Evolutionary conservation across 1,284 basidiomycete genomes (phyloP).

Genomic region (Sporisorium iseilematis-ciliati): DNA sequence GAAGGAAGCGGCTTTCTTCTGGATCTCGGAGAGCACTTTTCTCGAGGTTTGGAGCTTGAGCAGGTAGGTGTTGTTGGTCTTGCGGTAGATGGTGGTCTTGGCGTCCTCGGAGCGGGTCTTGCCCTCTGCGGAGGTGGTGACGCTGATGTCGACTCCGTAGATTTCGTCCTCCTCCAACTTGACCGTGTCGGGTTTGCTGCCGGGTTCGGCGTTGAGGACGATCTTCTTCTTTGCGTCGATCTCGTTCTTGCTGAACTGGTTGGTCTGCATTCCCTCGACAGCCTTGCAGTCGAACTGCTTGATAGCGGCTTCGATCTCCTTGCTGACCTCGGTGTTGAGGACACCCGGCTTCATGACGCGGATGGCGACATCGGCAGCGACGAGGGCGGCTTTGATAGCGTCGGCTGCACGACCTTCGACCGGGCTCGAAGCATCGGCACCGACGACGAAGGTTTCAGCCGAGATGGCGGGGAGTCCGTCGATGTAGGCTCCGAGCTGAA

Average conservation of each 20-base stretch:
- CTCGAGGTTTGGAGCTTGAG: conserved; percentile 98
- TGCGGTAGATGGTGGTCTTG: conserved; percentile 92
- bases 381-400: conserved; percentile 91
- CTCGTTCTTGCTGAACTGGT: conserved; percentile 95
- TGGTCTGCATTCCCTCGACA: conserved; percentile 79
- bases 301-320: conserved; percentile 80
- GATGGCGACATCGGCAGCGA: conserved; percentile 86
- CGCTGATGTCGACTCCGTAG: conserved; percentile 92
- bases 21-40: conserved; percentile 92
- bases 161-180: conserved; percentile 85
- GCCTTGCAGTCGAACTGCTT: conserved; percentile 69
- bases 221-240: conserved; percentile 72
- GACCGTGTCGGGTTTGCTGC: conserved; percentile 59
- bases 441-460: conserved; percentile 78
- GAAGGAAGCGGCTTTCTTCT: conserved; percentile 97
- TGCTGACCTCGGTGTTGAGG: conserved; percentile 95
- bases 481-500: conserved; percentile 95
- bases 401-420: conserved; percentile 89
- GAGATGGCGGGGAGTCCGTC: conserved; percentile 88
- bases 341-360: conserved; percentile 75
- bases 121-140: conserved; percentile 71
- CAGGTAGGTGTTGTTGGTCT: conserved; percentile 87
- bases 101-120: conserved; percentile 84
- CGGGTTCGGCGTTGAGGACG: conserved; percentile 59
- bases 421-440: conserved; percentile 81